A percentile compares a stretch with the other conserved stretches of the same genome.
Evolutionary conservation across 2,329 filamentous ascomycete species (phyloP).

Genomic region (Knufia fluminis): DNA sequence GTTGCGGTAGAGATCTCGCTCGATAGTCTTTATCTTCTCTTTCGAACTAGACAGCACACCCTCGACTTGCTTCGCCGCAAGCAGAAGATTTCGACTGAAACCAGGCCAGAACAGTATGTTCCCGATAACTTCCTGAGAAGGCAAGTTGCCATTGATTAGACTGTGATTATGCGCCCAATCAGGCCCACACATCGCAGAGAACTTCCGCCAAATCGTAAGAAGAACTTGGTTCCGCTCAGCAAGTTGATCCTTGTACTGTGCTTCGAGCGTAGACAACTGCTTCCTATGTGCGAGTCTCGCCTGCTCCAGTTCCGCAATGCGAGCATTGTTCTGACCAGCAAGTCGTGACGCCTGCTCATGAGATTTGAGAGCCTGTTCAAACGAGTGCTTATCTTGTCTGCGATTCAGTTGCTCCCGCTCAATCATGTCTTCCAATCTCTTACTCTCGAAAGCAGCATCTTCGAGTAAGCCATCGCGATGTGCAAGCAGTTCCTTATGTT

Average conservation of each 20-base stretch:
- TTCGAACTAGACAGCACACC: constrained; percentile 68
- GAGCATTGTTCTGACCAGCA: constrained; percentile 72
- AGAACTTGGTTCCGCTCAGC: constrained; percentile 82
- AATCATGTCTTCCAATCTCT: constrained; percentile 74
- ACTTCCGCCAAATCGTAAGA: constrained; percentile 78
- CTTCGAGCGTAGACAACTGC: constrained; percentile 65
- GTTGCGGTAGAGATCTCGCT: constrained; percentile 81
- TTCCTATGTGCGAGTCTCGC: constrained; percentile 67
- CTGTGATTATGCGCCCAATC: constrained; percentile 90
- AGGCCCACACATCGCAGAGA: constrained; percentile 74
- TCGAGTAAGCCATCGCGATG: constrained; percentile 84
- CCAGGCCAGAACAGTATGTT: constrained; percentile 67
- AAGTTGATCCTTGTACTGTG: constrained; percentile 75
- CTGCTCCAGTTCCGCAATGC: constrained; percentile 79
- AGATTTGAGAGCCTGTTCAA: constrained; percentile 79
- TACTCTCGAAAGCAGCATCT: constrained; percentile 74
- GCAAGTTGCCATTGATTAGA: constrained; percentile 77
- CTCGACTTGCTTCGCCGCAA: constrained; percentile 81
- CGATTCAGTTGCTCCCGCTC: constrained; percentile 83
- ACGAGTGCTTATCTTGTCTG: constrained; percentile 76
- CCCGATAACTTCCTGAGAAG: constrained; percentile 74
- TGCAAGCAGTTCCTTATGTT: constrained; percentile 84
- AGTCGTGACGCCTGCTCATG: constrained; percentile 81
- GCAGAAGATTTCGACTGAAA: constrained; percentile 81
- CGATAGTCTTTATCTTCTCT: constrained; percentile 69